Evolutionary conservation across 805 yeast genomes (phyloP), one percentile per base, ranked within the genome.

Genomic region (Sugiyamaella qingdaonensis): DNA sequence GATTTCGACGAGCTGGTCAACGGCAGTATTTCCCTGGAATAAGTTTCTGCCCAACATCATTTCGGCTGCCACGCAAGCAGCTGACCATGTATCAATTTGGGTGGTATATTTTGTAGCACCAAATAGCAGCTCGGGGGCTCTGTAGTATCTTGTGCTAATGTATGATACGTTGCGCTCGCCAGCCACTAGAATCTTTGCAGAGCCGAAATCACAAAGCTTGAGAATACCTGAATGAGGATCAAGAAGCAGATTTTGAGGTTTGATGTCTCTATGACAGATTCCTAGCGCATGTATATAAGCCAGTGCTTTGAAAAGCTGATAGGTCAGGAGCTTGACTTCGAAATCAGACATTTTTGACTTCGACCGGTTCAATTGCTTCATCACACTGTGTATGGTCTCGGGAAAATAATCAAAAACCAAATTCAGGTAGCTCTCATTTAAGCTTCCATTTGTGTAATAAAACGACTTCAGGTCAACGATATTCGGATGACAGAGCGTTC

Each of bases 41-140:
- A 94, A 74, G 10, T 99, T 98, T 68, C 90, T 97, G n/a, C 99
- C 98, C 53, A 94, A 78, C 58, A 91, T 81, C 64, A 94, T 75
- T 72, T 94, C 99, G 2, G 98, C 98, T 88, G 94, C 89, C 19
- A 94, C 99, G 74, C 99, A 94, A 16, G 96, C 97, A 33, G 58
- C 55, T 11, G 96, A 88, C 99, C 99, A 94, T 46, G 94, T 82
- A 68, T 94, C 99, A 59, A 94, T 94, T 69, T 92, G 90, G 29
- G 97, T 90, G 4, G 98, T 88, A 70, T 94, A 94, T 70, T 91
- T 88, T 24, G 96, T 86, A 10, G 98, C 96, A 16, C 98, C 99
- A 74, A 94, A 94, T 56, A 94, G 94, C 62, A 94, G 80, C 71
- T 94, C 99, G 0, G 99, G 99, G 4, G 99, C 99, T 54, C 99